Conservation (phyloP, 1,284 basidiomycete species). For the Sporisorium iseilematis-ciliati region DNA sequence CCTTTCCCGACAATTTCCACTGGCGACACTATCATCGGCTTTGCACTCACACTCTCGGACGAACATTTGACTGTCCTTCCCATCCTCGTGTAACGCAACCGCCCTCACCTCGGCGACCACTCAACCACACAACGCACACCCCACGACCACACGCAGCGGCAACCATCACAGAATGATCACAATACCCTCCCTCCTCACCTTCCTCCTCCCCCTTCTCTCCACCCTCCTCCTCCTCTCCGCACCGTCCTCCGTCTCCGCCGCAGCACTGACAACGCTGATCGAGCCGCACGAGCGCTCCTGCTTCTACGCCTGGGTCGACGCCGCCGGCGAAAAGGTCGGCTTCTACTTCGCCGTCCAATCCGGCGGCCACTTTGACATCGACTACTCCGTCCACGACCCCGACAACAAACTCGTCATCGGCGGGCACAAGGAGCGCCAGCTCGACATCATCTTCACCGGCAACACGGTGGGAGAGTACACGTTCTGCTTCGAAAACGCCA, state of each 20-base stretch:
- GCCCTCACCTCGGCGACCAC: too few species aligned
- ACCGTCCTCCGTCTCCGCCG: conserved; percentile 44
- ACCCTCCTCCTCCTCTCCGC: conserved; percentile 2
- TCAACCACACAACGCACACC: not conserved
- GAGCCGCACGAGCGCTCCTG: conserved; percentile 87
- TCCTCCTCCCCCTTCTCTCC: conserved; percentile 6
- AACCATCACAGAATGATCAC: not conserved
- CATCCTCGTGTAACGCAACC: too few species aligned
- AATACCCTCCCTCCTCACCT: conserved; percentile 1
- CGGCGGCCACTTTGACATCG: conserved; percentile 95
- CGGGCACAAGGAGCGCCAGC: conserved; percentile 88
- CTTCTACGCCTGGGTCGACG: conserved; percentile 97
- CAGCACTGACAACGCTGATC: conserved; percentile 89
- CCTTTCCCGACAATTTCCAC: too few species aligned
- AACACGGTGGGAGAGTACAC: conserved; percentile 94
- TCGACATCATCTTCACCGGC: conserved; percentile 96
- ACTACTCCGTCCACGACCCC: conserved; percentile 92
- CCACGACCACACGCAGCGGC: not conserved
- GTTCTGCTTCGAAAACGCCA: conserved; percentile 97
- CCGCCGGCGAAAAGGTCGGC: conserved; percentile 88
- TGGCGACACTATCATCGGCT: too few species aligned
- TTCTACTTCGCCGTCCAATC: conserved; percentile 85
- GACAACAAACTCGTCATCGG: conserved; percentile 86
- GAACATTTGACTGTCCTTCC: too few species aligned
- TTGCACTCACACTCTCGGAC: too few species aligned